Evolutionary conservation across 176 grass and related monocot species (phyloP).

Genomic region (Musa acuminata): DNA sequence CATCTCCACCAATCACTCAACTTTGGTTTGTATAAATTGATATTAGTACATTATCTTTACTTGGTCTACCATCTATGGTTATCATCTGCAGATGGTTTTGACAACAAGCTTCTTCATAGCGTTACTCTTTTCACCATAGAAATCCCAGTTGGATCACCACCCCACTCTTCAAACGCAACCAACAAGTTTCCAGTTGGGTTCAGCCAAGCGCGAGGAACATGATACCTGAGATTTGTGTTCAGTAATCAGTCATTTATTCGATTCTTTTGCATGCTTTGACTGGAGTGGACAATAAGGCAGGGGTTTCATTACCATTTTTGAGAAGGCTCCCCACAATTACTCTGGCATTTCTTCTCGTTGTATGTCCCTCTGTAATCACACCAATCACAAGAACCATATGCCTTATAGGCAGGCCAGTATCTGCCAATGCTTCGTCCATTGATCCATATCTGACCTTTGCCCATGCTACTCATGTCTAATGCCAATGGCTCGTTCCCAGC

Average conservation of each 20-base stretch:
- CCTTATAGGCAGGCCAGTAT: conserved; percentile 69
- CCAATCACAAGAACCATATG: conserved; percentile 45
- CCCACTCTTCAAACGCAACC: conserved; percentile 73
- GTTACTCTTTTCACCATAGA: conserved; percentile 47
- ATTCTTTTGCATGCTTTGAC: no score
- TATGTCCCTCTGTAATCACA: conserved; percentile 75
- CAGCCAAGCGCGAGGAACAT: conserved; percentile 74
- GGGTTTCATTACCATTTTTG: conserved; percentile 59
- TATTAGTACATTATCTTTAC: no score
- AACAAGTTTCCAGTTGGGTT: conserved; percentile 65
- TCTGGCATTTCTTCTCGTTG: conserved; percentile 51
- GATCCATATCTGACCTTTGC: no score
- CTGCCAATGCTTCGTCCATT: conserved; percentile 32
- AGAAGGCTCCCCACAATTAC: conserved; percentile 57
- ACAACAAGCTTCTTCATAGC: conserved; percentile 7
- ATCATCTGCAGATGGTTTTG: no score
- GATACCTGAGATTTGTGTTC: conserved; percentile 49
- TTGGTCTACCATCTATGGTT: no score
- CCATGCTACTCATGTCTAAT: no score
- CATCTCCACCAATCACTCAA: no score
- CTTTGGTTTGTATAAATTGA: no score
- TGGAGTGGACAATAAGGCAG: not conserved
- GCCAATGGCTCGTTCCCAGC: no score
- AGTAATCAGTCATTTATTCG: not conserved
- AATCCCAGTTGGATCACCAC: conserved; percentile 69